phyloP scores from a whole-genome alignment of 106 monocot species.

The Apostasia shenzhenica region DNA sequence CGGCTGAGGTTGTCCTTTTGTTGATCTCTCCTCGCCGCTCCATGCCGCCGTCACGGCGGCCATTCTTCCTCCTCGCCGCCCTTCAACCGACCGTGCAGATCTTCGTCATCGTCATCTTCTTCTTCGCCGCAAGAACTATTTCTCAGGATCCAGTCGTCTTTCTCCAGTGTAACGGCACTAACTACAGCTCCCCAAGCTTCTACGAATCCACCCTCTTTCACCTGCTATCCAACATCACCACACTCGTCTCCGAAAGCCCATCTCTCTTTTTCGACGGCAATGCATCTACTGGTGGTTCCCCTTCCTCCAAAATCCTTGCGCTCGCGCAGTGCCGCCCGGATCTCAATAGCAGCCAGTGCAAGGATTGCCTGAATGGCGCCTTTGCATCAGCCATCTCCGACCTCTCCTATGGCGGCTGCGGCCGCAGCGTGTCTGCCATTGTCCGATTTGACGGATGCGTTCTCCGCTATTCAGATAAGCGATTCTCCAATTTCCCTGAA shows the following conservation, averaged over 20 bases:
- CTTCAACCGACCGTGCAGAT: not conserved
- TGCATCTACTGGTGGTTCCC: not conserved
- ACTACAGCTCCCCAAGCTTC: not conserved
- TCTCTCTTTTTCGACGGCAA: not conserved
- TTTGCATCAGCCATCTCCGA: not conserved
- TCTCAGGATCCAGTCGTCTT: not conserved
- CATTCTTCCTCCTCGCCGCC: not conserved
- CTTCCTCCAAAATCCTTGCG: slow-evolving; percentile 1
- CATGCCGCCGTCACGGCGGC: not conserved
- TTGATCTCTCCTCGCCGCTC: not conserved
- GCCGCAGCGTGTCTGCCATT: not conserved
- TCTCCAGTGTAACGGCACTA: not conserved
- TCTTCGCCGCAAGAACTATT: not conserved
- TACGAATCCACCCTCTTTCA: slow-evolving; percentile 2
- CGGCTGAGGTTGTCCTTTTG: too few relatives aligned
- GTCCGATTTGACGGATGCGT: slow-evolving; percentile 34
- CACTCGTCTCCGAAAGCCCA: slow-evolving; percentile 2
- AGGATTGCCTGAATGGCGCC: slow-evolving; percentile 20
- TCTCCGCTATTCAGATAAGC: slow-evolving; percentile 29
- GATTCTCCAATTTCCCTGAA: not conserved
- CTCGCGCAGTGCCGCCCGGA: slow-evolving; percentile 44
- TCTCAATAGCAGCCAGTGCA: slow-evolving; percentile 7
- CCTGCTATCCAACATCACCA: slow-evolving; percentile 4
- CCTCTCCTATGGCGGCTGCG: slow-evolving; percentile 5
- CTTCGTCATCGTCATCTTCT: not conserved